These are phyloP conservation scores for Colletotrichum chrysophilum DNA, from an alignment of 2,329 filamentous ascomycete species.

Conservation along the genomic window DNA sequence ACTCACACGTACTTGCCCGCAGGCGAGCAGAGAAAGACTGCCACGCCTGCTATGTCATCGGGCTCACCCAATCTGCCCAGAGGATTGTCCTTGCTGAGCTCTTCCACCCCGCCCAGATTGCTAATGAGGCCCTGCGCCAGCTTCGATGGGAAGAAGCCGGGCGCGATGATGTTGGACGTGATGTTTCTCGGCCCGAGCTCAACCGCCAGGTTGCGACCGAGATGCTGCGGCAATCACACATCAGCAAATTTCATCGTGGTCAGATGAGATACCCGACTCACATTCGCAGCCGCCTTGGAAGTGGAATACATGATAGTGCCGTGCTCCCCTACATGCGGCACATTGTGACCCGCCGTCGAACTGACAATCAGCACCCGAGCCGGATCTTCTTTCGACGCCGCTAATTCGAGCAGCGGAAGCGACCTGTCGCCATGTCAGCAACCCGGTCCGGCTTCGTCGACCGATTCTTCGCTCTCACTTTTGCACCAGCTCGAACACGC, in stretches of 20 bases:
- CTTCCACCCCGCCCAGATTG: constrained; percentile 60
- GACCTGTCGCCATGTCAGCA: constrained; percentile 21
- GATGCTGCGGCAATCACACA: constrained; percentile 48
- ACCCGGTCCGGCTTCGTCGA: background rate
- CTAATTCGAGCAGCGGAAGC: constrained; percentile 50
- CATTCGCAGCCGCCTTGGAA: constrained; percentile 68
- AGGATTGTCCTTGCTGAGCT: constrained; percentile 55
- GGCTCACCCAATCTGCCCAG: constrained; percentile 59
- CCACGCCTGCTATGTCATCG: constrained; percentile 65
- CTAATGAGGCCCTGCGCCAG: constrained; percentile 71
- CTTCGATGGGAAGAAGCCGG: constrained; percentile 73
- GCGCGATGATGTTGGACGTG: constrained; percentile 70
- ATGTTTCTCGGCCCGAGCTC: constrained; percentile 71
- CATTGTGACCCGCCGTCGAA: constrained; percentile 68
- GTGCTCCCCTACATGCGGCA: constrained; percentile 64
- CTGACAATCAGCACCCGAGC: constrained; percentile 70
- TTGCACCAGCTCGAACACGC: constrained; percentile 72
- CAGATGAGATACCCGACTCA: constrained; percentile 23
- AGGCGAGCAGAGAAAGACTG: constrained; percentile 61
- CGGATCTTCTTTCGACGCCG: constrained; percentile 47
- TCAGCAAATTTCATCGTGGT: background rate
- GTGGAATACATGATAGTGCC: constrained; percentile 71
- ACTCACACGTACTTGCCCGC: constrained; percentile 55
- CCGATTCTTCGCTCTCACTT: constrained; percentile 40
- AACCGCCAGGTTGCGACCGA: constrained; percentile 67